phyloP scores from a whole-genome alignment of 345 rosid species.

The Anastatica hierochuntica region DNA sequence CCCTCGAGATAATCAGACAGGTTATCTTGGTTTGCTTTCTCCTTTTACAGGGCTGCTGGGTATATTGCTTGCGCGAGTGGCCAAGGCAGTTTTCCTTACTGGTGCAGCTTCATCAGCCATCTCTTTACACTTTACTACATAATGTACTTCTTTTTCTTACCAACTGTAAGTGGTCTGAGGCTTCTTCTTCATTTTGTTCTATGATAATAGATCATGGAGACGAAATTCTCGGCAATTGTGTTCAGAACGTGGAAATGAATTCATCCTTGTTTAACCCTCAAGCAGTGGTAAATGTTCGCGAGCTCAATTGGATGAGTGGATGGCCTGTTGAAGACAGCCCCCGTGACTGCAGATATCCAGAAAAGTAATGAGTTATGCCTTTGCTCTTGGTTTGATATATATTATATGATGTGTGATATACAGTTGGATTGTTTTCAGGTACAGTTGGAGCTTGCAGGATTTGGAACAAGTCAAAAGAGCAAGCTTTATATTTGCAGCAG shows the following conservation, averaged over 20 bases:
- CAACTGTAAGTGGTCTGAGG: not conserved
- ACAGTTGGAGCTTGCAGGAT: conserved; percentile 22
- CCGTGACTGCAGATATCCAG: conserved; percentile 16
- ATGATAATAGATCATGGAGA: conserved; percentile 55
- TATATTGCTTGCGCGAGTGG: conserved; percentile 56
- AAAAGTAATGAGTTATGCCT: conserved; percentile 26
- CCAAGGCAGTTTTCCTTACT: conserved; percentile 63
- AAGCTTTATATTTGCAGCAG: conserved; percentile 23
- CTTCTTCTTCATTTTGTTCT: not conserved
- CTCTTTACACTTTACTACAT: not conserved
- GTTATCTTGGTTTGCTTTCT: conserved; percentile 3
- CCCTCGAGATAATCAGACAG: too few species aligned
- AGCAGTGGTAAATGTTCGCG: conserved; percentile 46
- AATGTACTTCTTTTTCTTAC: not conserved
- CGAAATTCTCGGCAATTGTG: conserved; percentile 64
- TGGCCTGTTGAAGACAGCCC: conserved; percentile 49
- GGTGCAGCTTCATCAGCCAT: too few species aligned
- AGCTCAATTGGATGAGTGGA: conserved; percentile 62
- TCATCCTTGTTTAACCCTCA: conserved; percentile 30
- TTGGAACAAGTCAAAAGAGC: conserved; percentile 20
- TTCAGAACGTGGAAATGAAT: conserved; percentile 42
- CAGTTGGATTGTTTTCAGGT: conserved; percentile 8
- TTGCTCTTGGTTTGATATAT: not conserved
- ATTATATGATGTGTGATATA: too few species aligned
- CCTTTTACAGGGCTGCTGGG: conserved; percentile 65